These are phyloP conservation scores for Leccinum pellstonianum DNA, from an alignment of 768 basidiomycete species.

Conservation along the genomic window DNA sequence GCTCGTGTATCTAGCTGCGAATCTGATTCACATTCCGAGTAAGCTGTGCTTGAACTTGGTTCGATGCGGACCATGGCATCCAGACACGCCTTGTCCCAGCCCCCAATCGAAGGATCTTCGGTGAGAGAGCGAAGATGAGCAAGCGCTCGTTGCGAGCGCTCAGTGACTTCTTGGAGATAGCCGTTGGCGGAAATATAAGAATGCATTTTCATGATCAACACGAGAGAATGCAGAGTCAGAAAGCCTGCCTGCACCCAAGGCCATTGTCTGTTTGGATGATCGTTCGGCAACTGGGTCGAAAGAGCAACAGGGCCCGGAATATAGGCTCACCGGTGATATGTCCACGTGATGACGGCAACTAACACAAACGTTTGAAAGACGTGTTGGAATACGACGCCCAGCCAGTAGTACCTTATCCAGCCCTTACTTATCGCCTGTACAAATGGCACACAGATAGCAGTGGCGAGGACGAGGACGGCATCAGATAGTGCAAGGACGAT, in stretches of 20 bases:
- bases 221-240: constrained; percentile 82
- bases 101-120: constrained; percentile 46
- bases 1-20: constrained; percentile 43
- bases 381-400: constrained; percentile 79
- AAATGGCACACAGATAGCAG: constrained; percentile 79
- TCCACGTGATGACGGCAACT: constrained; percentile 80
- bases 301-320: neutral
- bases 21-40: constrained; percentile 9
- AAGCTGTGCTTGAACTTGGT: constrained; percentile 21
- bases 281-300: neutral
- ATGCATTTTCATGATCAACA: constrained; percentile 95
- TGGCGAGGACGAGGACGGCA: constrained; percentile 72
- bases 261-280: constrained; percentile 64
- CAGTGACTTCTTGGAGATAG: constrained; percentile 58
- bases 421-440: constrained; percentile 72
- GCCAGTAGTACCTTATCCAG: constrained; percentile 80
- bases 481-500: constrained; percentile 82
- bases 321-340: constrained; percentile 67
- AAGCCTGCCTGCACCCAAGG: constrained; percentile 97
- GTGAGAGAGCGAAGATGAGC: constrained; percentile 47
- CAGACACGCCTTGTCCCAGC: constrained; percentile 60
- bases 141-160: constrained; percentile 46
- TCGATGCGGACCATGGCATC: constrained; percentile 47
- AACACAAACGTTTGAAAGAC: constrained; percentile 71
- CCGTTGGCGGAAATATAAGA: constrained; percentile 91